These are phyloP conservation scores for Xylariaceae sp. DNA, from an alignment of 2,329 filamentous ascomycete species.

Conservation along the genomic window DNA sequence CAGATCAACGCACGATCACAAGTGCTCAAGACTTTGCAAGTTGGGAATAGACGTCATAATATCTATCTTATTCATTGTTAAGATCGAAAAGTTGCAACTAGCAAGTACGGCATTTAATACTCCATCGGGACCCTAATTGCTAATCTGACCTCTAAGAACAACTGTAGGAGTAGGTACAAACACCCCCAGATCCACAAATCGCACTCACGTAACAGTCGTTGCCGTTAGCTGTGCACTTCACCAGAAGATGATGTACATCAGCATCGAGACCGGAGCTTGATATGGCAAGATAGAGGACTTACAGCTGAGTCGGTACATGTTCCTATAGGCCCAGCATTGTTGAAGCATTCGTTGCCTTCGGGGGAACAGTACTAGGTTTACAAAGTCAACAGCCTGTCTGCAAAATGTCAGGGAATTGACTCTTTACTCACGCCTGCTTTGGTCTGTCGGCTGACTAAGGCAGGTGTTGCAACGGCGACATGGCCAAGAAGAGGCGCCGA, in stretches of 20 bases:
- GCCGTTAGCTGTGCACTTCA: background rate
- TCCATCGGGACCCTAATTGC: background rate
- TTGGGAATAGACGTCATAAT: background rate
- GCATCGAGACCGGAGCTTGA: background rate
- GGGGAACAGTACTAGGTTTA: background rate
- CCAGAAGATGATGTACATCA: background rate
- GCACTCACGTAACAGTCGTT: background rate
- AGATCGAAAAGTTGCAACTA: background rate
- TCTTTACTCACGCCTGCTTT: background rate
- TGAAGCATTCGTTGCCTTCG: background rate
- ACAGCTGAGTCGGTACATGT: background rate
- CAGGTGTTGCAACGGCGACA: background rate
- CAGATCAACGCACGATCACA: background rate
- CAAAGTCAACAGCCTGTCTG: background rate
- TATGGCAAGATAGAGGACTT: background rate
- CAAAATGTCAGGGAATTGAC: background rate
- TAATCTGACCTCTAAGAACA: background rate
- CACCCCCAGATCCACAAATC: background rate
- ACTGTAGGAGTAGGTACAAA: background rate
- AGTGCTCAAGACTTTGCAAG: background rate
- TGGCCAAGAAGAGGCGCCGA: background rate
- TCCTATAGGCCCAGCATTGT: background rate
- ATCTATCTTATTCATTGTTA: background rate
- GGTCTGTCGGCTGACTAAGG: background rate
- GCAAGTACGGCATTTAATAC: background rate